phyloP scores from a whole-genome alignment of 2,329 filamentous ascomycete genomes.

The Exophiala mesophila region DNA sequence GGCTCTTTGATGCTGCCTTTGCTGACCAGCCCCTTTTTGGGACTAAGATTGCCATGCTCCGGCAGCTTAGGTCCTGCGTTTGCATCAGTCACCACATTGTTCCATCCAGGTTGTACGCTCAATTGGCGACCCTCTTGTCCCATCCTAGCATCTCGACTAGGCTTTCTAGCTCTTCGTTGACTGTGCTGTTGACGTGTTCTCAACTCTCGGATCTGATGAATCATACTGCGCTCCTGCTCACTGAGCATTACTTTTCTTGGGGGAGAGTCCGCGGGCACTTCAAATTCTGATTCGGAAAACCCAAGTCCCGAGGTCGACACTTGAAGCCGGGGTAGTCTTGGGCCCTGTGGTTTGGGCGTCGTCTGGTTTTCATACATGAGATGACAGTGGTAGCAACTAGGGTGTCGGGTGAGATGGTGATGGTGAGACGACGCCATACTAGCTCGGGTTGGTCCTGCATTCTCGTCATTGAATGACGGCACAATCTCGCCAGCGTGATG shows the following conservation, averaged over 20 bases:
- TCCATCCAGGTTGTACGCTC: slow-evolving; percentile 11
- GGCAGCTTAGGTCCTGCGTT: slow-evolving; percentile 9
- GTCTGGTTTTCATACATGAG: slow-evolving; percentile 7
- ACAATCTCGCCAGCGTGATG: slow-evolving; percentile 9
- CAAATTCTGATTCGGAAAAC: slow-evolving; percentile 28
- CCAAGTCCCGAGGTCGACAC: slow-evolving; percentile 27
- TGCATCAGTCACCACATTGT: slow-evolving; percentile 14
- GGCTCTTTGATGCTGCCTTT: neutral
- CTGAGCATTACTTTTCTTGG: slow-evolving; percentile 28
- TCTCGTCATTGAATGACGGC: slow-evolving; percentile 9
- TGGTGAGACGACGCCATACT: slow-evolving; percentile 15
- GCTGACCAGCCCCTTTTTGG: neutral
- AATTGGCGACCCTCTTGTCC: slow-evolving; percentile 4
- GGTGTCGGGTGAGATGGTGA: slow-evolving; percentile 20
- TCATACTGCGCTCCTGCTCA: slow-evolving; percentile 26
- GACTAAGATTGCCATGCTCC: slow-evolving; percentile 12
- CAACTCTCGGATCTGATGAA: slow-evolving; percentile 25
- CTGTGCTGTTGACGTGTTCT: slow-evolving; percentile 16
- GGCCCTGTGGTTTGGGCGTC: slow-evolving; percentile 14
- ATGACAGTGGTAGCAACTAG: slow-evolving; percentile 25
- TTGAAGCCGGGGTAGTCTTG: slow-evolving; percentile 25
- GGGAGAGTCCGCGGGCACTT: slow-evolving; percentile 24
- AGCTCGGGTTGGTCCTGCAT: slow-evolving; percentile 8
- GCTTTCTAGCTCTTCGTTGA: slow-evolving; percentile 10
- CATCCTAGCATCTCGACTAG: slow-evolving; percentile 7